Conservation (phyloP, 2,329 filamentous ascomycete species). For the Fusarium sp. region DNA sequence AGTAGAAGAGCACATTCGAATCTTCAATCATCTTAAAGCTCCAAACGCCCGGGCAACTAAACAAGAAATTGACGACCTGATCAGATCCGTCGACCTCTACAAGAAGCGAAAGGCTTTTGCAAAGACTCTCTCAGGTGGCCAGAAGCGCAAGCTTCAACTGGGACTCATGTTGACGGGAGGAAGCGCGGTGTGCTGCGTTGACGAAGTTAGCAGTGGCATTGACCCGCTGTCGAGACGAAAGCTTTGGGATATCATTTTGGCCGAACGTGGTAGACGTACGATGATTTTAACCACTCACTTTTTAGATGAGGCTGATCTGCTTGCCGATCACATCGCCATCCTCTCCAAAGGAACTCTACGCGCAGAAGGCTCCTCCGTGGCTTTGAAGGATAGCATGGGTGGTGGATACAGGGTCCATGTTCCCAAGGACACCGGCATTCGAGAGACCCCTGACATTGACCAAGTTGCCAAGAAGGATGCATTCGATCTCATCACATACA, state of each 20-base stretch:
- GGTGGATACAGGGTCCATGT: conserved; percentile 88
- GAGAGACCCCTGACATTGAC: conserved; percentile 63
- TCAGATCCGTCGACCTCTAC: conserved; percentile 78
- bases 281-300: conserved; percentile 94
- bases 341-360: conserved; percentile 86
- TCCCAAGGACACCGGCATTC: conserved; percentile 67
- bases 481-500: conserved; percentile 80
- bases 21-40: conserved; percentile 87
- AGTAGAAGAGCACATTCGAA: conserved; percentile 83
- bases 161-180: conserved; percentile 97
- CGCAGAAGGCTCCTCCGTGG: conserved; percentile 85
- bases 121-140: conserved; percentile 86
- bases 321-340: conserved; percentile 90
- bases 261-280: conserved; percentile 83
- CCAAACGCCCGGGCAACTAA: conserved; percentile 66
- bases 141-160: conserved; percentile 91
- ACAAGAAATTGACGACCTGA: conserved; percentile 71
- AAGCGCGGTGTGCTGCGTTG: conserved; percentile 87
- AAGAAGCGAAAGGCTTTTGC: conserved; percentile 79
- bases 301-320: conserved; percentile 89
- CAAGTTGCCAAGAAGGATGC: conserved; percentile 69
- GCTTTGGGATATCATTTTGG: conserved; percentile 93
- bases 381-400: conserved; percentile 84
- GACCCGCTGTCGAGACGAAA: conserved; percentile 89
- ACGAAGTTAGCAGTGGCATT: conserved; percentile 90